Evolutionary conservation across 2,329 filamentous ascomycete species (phyloP), one percentile per base, ranked within the genome.

Genomic region (Clarireedia paspali): DNA sequence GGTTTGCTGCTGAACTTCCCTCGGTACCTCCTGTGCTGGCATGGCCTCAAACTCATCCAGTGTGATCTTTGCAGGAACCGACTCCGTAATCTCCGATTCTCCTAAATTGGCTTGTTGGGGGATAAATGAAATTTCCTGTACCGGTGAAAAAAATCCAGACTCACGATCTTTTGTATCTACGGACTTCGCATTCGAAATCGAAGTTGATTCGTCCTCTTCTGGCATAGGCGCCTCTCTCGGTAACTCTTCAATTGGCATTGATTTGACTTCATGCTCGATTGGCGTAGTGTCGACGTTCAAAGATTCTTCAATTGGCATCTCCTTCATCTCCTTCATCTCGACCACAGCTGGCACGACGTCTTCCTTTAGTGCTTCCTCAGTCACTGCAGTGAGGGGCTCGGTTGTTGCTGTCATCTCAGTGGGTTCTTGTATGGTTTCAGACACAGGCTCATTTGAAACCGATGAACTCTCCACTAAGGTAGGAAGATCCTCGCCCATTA

Each of bases 161-260:
- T 60, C 60, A 39, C 57, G 52, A 40, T 59, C 60, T 47, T 64
- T 62, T 57, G 60, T 63, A 40, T 60, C 60, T 52, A 62, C 60
- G 17, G 57, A 60, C 17, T 58, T 60, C 53, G 60, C 60, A 12
- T 47, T 52, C 2, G 57, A 46, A n/a, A 57, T 47, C 38, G 40
- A 53, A 36, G 20, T 57, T 57, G 55, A 58, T 50, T 62, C 56
- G 36, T 62, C 54, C 27, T 50, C 61, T 44, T 40, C 55, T 40
- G 59, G 56, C 26, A 40, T 50, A 24, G 39, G 24, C 34, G 44
- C 47, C 39, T 50, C 58, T 24, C 24, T 27, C 47, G 38, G 23
- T n/a, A 24, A 47, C 14, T 46, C 52, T 30, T 57, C 54, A 36
- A 53, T 46, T 12, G 47, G 42, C 38, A 46, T 40, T 45, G 34